Base-by-base conservation (phyloP, 305 asterid genomes). In the Fraxinus paxiana region DNA sequence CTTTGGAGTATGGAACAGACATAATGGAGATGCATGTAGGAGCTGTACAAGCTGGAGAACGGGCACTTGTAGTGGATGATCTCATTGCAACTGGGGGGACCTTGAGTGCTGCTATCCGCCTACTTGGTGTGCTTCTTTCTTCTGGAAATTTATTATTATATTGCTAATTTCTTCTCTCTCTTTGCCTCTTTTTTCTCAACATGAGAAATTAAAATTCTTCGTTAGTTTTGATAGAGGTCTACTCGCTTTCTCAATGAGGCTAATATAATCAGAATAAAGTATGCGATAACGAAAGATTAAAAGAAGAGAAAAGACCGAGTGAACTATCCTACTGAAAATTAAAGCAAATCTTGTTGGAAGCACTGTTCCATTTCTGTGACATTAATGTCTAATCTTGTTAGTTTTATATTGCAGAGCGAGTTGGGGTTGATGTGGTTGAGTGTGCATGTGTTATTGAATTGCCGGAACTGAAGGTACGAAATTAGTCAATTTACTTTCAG, bases 11-110 rank as follows among this genome's bases (percentile, higher is more conserved):
- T 77, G 98, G 98, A 85, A 93, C 93, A 56, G 98, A 95, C 86
- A 87, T 0, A 78, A 89, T 95, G n/a, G 98, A 95, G 93, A 95
- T 95, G 98, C 98, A 95, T 88, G 98, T 95, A 61, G 98, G 98
- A 79, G 98, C 98, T 75, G 98, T 95, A 24, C 89, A 90, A 83
- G 72, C 92, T 51, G 97, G 98, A 85, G 98, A 95, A 70, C 91
- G 92, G 46, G 98, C 94, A 0, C 76, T 95, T 54, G 75, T 95
- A 51, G 94, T 95, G 0, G 98, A 95, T 87, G 98, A 95, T 87
- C 96, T 94, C 75, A 94, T 94, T 85, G 98, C 98, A 69, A 93
- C 98, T 56, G 98, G 97, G 51, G 98, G 98, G 69, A 91, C 98
- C 86, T 88, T 93, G 81, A 31, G 72, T 85, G 98, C 98, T 84